These are phyloP conservation scores for Phlegmacium glaucopus DNA, from an alignment of 768 basidiomycete genomes.

Conservation along the genomic window DNA sequence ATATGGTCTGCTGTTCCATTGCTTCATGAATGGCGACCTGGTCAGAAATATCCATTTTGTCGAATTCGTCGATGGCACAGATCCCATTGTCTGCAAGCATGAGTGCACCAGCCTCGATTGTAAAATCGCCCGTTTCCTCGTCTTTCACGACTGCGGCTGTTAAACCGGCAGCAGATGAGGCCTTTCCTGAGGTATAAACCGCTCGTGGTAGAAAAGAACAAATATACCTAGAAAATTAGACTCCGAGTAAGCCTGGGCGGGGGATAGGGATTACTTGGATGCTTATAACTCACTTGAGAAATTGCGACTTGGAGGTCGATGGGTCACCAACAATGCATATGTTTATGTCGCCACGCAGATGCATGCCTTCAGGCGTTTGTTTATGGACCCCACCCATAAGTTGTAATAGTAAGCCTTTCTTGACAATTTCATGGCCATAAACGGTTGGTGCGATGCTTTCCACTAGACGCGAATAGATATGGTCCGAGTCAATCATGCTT, in stretches of 20 bases:
- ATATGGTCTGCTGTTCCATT: conserved; percentile 99
- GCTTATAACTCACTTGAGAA: conserved; percentile 77
- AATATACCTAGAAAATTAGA: conserved; percentile 65
- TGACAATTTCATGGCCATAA: conserved; percentile 98
- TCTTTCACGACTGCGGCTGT: conserved; percentile 98
- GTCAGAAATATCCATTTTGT: conserved; percentile 99
- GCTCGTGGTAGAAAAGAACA: conserved; percentile 97
- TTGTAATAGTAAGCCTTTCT: conserved; percentile 94
- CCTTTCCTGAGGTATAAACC: conserved; percentile 99
- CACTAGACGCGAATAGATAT: conserved; percentile 93
- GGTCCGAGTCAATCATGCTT: conserved; percentile 89
- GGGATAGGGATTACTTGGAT: neutral
- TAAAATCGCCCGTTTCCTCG: conserved; percentile 98
- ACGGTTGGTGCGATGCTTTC: conserved; percentile 97
- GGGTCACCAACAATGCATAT: conserved; percentile 98
- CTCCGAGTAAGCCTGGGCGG: neutral
- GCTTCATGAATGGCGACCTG: conserved; percentile 99
- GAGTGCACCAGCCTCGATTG: conserved; percentile 97
- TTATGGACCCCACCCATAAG: conserved; percentile 99
- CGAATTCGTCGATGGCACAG: conserved; percentile 99
- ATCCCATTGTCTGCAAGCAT: conserved; percentile 99
- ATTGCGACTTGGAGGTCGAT: conserved; percentile 96
- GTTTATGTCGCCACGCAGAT: conserved; percentile 97
- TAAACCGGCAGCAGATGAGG: conserved; percentile 97
- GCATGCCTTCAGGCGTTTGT: conserved; percentile 92